A percentile compares a stretch with the other conserved stretches of the same genome.
Evolutionary conservation across 2,329 filamentous ascomycete genomes (phyloP).

Genomic region (Talaromyces sp.): DNA sequence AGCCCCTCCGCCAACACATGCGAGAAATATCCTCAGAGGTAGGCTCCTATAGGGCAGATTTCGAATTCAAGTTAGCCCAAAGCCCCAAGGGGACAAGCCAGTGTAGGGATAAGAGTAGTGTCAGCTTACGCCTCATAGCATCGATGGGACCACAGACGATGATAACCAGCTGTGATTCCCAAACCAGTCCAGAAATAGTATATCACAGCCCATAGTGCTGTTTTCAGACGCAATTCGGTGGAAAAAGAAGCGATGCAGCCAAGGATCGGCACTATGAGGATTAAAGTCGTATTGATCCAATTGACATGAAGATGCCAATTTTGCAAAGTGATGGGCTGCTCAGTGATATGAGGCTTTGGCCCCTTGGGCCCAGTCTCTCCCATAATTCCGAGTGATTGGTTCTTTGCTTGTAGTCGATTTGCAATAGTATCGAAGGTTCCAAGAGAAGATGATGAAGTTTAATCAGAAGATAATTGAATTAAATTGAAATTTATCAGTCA

Average conservation of each 20-base stretch:
- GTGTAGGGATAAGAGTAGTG: constrained; percentile 62
- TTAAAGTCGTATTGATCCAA: constrained; percentile 85
- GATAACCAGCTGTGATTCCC: constrained; percentile 79
- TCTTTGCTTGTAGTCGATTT: too few relatives aligned
- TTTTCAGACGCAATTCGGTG: constrained; percentile 73
- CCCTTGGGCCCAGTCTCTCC: too few relatives aligned
- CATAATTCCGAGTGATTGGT: too few relatives aligned
- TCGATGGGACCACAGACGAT: constrained; percentile 83
- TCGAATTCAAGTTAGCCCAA: constrained; percentile 53
- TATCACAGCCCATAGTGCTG: constrained; percentile 69
- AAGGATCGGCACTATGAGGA: constrained; percentile 73
- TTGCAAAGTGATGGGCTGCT: constrained; percentile 73
- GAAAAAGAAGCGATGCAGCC: constrained; percentile 76
- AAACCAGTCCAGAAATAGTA: constrained; percentile 86
- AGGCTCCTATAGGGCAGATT: neutral
- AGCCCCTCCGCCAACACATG: constrained; percentile 77
- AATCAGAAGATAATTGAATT: too few relatives aligned
- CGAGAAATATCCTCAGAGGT: constrained; percentile 51
- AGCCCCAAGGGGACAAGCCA: constrained; percentile 68
- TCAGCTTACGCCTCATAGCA: constrained; percentile 52
- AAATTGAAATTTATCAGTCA: too few relatives aligned
- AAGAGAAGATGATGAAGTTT: too few relatives aligned
- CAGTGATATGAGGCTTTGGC: constrained; percentile 86
- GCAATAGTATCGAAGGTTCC: too few relatives aligned
- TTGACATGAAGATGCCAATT: constrained; percentile 95